These are phyloP conservation scores for Medicago truncatula DNA, from an alignment of 306 rosid genomes.

Conservation along the genomic window MtrunA17r5.0-ANR NC_053045.1:61751501-61752000, in stretches of 20 bases:
- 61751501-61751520: slow-evolving; percentile 63
- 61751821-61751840: background rate
- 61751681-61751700: background rate
- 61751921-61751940: background rate
- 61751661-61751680: background rate
- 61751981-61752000: background rate
- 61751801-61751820: background rate
- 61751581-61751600: slow-evolving; percentile 73
- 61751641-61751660: background rate
- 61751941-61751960: background rate
- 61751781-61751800: too few species aligned
- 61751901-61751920: background rate
- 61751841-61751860: background rate
- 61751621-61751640: background rate
- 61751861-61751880: background rate
- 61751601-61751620: slow-evolving; percentile 60
- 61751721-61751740: background rate
- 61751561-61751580: slow-evolving; percentile 72
- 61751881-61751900: background rate
- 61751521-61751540: slow-evolving; percentile 45
- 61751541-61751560: slow-evolving; percentile 51
- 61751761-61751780: background rate
- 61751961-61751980: background rate
- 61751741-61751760: background rate
- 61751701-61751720: background rate